These are phyloP conservation scores for Kentomonas sorsogonicus DNA, from an alignment of 208 protist genomes.

Conservation along the genomic window DNA sequence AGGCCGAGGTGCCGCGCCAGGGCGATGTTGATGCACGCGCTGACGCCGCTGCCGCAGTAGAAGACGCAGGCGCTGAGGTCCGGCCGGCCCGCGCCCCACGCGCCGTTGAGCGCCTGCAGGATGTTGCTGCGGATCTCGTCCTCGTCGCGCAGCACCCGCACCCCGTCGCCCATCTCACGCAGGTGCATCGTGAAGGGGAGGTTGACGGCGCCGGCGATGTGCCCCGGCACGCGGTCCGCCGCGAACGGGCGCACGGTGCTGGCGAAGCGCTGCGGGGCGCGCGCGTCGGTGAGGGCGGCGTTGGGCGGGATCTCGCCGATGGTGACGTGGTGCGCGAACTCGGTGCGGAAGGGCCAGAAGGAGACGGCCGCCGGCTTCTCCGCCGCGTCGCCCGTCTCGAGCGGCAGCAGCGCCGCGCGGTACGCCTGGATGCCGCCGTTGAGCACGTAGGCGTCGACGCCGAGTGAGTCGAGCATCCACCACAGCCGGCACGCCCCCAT, in stretches of 20 bases:
- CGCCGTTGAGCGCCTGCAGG: conserved; percentile 21
- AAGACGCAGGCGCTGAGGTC: conserved; percentile 60
- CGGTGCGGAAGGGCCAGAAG: conserved; percentile 39
- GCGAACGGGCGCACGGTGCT: conserved; percentile 61
- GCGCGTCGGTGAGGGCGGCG: conserved; percentile 61
- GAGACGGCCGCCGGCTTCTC: conserved; percentile 11
- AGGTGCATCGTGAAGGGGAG: conserved; percentile 40
- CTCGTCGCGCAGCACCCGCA: conserved; percentile 26
- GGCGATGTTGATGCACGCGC: conserved; percentile 71
- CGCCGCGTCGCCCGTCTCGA: conserved; percentile 23
- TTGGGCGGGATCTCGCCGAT: conserved; percentile 44
- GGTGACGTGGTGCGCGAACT: conserved; percentile 26
- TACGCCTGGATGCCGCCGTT: conserved; percentile 67
- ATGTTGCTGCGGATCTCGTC: conserved; percentile 47
- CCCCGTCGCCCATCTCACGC: conserved; percentile 11
- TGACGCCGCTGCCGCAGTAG: conserved; percentile 80
- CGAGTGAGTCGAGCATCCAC: conserved; percentile 83
- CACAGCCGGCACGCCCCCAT: conserved; percentile 76
- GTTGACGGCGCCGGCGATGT: conserved; percentile 67
- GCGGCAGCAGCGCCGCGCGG: conserved; percentile 23
- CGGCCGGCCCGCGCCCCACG: conserved; percentile 8
- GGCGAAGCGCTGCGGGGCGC: conserved; percentile 35
- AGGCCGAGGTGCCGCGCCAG: conserved; percentile 54
- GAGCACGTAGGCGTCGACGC: conserved; percentile 79
- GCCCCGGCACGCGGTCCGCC: conserved; percentile 52